These are phyloP conservation scores for Cocos nucifera DNA, from an alignment of 176 grass and related monocot species.

Conservation along the genomic window DNA sequence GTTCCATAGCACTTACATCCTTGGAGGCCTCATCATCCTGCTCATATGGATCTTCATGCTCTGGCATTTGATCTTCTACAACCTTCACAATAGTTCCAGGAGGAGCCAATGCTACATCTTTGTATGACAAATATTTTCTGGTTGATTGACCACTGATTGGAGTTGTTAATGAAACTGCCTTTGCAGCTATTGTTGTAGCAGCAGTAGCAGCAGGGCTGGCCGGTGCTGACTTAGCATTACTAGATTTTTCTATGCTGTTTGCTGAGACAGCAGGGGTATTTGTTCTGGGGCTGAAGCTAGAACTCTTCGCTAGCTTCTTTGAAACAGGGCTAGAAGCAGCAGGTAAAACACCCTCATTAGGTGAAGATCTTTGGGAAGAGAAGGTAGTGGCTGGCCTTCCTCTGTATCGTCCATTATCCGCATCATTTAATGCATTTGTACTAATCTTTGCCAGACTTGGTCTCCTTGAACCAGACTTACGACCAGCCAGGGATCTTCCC, in stretches of 20 bases:
- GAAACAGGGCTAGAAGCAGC: conserved; percentile 43
- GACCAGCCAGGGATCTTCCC: conserved; percentile 43
- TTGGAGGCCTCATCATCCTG: conserved; percentile 29
- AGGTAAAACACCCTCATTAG: conserved; percentile 30
- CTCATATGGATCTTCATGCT: conserved; percentile 28
- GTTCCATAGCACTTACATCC: not conserved
- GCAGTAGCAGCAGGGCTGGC: conserved; percentile 35
- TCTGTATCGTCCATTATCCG: conserved; percentile 66
- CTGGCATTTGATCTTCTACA: conserved; percentile 33
- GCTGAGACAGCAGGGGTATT: conserved; percentile 27
- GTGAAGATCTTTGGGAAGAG: conserved; percentile 46
- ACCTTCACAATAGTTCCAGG: conserved; percentile 81
- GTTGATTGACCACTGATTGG: conserved; percentile 34
- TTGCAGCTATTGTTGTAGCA: conserved; percentile 27
- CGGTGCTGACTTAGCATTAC: conserved; percentile 36
- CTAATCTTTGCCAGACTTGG: conserved; percentile 73
- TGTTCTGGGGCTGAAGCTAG: conserved; percentile 57
- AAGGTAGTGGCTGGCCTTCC: conserved; percentile 39
- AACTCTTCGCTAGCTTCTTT: conserved; percentile 77
- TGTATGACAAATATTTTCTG: conserved; percentile 95
- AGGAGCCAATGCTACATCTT: conserved; percentile 90
- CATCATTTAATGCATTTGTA: conserved; percentile 50
- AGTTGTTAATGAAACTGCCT: conserved; percentile 35
- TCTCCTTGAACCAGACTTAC: conserved; percentile 59
- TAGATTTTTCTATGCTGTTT: conserved; percentile 48